Conservation (phyloP, 106 monocot genomes). For the Dioscorea dumetorum region DNA sequence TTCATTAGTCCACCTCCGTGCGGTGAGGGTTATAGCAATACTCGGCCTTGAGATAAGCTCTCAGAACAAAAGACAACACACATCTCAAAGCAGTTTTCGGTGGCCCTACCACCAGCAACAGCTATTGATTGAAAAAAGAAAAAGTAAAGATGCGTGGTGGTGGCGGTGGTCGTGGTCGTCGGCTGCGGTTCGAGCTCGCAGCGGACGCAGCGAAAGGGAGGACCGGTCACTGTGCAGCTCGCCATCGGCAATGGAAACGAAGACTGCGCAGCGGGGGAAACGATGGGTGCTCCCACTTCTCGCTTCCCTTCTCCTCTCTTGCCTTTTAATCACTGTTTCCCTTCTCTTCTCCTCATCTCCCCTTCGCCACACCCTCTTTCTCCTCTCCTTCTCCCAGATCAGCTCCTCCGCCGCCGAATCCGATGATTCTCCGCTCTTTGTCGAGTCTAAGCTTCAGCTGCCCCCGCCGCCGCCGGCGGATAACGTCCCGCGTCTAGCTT, state of each 20-base stretch:
- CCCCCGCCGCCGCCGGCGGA: background rate
- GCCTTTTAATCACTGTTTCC: conserved; percentile 19
- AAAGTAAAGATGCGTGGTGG: no score
- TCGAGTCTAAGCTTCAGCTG: conserved; percentile 32
- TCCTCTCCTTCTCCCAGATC: conserved; percentile 27
- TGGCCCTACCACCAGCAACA: no score
- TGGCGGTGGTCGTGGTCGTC: no score
- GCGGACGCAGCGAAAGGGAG: no score
- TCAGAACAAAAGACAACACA: no score
- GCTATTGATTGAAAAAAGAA: background rate
- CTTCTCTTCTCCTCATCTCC: conserved; percentile 12
- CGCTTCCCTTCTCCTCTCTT: conserved; percentile 26
- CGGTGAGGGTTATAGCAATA: no score
- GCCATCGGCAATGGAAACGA: background rate
- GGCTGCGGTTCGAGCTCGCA: no score
- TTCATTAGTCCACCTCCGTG: no score
- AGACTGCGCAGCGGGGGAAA: conserved; percentile 13
- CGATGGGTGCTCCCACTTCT: conserved; percentile 32
- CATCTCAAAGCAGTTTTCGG: no score
- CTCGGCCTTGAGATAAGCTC: no score
- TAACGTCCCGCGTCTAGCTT: conserved; percentile 34
- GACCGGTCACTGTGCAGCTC: no score
- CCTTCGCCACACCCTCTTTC: conserved; percentile 8
- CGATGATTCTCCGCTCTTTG: conserved; percentile 22
- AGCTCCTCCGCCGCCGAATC: background rate